Evolutionary conservation across 1,284 basidiomycete species (phyloP), one percentile per base, ranked within the genome.

Genomic region (Papiliotrema flavescens): DNA sequence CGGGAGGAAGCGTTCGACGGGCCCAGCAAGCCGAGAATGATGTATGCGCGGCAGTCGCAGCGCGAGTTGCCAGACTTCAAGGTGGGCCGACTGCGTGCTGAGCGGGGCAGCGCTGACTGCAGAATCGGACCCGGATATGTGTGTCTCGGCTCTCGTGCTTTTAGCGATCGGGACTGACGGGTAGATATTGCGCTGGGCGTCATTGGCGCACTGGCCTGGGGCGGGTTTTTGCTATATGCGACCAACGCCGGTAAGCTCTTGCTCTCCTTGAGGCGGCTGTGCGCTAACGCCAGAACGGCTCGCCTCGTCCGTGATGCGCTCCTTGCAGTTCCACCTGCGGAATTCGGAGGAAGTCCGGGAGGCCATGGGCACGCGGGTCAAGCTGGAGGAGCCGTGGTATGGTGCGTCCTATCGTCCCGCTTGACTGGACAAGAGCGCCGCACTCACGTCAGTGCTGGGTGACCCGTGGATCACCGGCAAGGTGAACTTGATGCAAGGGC

Each of bases 381-480:
- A 62, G 50, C 59, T 72, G 49, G 68, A 64, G 35, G 64, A 63
- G 47, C 72, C 74, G 54, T 72, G 67, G 67, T 73, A 67, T 63
- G 68, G 75, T 76, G 51, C 63, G 74, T 74, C 15, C 1, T 22
- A 20, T 17, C 8, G 26, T 17, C 44, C 22, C 19, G 2, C 17
- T 17, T 2, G 20, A 19, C 47, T 17, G 22, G 26, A 28, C 34
- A 17, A 11, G 28, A 11, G 28, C 23, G 36, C 20, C 28, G 8
- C 4, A 35, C 58, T 61, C 40, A 65, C 51, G 15, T 3, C 9
- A 36, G 14, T 54, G 73, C 64, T 76, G 43, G 73, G 74, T 28
- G 70, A 75, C 50, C 74, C 75, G n/a, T 76, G 70, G 69, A 75
- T 76, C 42, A 70, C 70, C 22, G 76, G 76, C n/a, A 66, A 54